Percentiles rank a stretch among this genome's conserved stretches.
Evolutionary conservation across 768 basidiomycete species (phyloP).

Genomic region (Neoboletus brunneissimus): DNA sequence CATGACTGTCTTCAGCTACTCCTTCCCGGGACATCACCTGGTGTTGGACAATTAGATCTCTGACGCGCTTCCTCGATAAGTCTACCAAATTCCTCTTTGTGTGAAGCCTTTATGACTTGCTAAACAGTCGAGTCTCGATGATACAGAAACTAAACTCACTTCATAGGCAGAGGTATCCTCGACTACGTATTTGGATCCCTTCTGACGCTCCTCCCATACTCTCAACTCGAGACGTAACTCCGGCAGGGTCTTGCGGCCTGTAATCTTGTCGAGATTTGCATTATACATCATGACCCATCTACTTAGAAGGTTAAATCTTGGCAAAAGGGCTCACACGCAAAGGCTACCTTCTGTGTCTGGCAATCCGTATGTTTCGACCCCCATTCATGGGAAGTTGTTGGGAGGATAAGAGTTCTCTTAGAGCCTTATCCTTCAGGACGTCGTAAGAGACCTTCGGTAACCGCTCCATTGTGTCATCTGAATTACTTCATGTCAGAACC

Average conservation of each 20-base stretch:
- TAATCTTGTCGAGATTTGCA: slow-evolving; percentile 62
- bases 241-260: slow-evolving; percentile 43
- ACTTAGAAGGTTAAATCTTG: not conserved
- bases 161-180: slow-evolving; percentile 40
- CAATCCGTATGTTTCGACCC: slow-evolving; percentile 48
- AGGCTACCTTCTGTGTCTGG: slow-evolving; percentile 59
- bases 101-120: slow-evolving; percentile 12
- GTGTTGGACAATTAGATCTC: slow-evolving; percentile 23
- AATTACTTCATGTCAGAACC: slow-evolving; percentile 17
- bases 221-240: slow-evolving; percentile 54
- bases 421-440: slow-evolving; percentile 56
- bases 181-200: slow-evolving; percentile 33
- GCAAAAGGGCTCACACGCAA: too few relatives aligned
- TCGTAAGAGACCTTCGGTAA: slow-evolving; percentile 67
- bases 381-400: slow-evolving; percentile 51
- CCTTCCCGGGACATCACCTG: slow-evolving; percentile 8
- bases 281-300: slow-evolving; percentile 74
- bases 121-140: not conserved
- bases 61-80: slow-evolving; percentile 37
- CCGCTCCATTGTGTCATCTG: slow-evolving; percentile 39
- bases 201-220: slow-evolving; percentile 55
- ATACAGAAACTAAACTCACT: slow-evolving; percentile 27
- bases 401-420: slow-evolving; percentile 54
- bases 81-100: slow-evolving; percentile 34
- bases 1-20: slow-evolving; percentile 39